Base-by-base conservation (phyloP, 805 yeast genomes). In the Saccharomycodes ludwigii region DNA sequence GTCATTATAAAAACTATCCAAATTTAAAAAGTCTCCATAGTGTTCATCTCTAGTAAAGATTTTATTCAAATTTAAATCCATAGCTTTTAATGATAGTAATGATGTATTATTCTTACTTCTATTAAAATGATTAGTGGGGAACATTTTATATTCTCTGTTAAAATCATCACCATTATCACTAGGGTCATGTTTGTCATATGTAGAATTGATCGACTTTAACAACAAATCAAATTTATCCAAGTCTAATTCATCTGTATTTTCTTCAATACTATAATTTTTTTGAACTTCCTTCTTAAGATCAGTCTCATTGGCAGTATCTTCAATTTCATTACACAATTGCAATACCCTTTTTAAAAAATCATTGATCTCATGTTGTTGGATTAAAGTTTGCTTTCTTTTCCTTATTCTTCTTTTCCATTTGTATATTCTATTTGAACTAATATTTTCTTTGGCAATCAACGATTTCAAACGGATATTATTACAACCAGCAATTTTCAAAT, bases 321-420 rank as follows among this genome's bases (percentile, higher is more conserved):
- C 11, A 25, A 9, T 15, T 6, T 15, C 13, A 34, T 15, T 23
- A 13, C 8, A 21, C 29, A 29, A 30, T 26, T 43, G 41, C 4
- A 59, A 21, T 15, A 69, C 73, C 32, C 70, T 65, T 6, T 62
- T 55, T 4, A 68, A 41, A 32, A 85, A 68, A 25, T 49, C 40
- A 13, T 58, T 57, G 6, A 80, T 62, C 48, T 85, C 95, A 51
- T 76, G 82, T 43, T 76, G 74, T 42, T 77, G 86, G 14, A 71
- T 37, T 1, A 71, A 40, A 0, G 73, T 58, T 35, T 76, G 76
- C 38, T 69, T 50, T 23, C 36, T 63, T 12, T 52, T 54, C 1
- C 74, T 57, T 39, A 71, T 54, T 32, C 63, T 61, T 33, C 56
- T 56, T 21, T 48, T 52, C 4, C 41, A 50, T 28, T 56, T 46